Base-by-base conservation (phyloP, 768 basidiomycete genomes). In the Tulasnella sp. region DNA sequence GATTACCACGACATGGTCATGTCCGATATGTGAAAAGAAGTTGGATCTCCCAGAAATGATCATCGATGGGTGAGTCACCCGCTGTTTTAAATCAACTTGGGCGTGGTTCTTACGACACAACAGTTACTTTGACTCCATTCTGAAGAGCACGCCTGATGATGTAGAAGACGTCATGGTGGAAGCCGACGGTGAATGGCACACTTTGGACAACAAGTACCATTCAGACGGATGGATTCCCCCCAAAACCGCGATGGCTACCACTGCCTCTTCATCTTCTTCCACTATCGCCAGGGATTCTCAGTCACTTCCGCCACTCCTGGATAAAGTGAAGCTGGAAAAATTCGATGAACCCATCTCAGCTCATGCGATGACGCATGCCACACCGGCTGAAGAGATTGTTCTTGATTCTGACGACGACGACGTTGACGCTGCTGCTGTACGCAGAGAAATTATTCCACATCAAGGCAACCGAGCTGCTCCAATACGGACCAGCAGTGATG, bases 141-240 rank as follows among this genome's bases (percentile, higher is more conserved):
- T 98, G 64, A 79, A 80, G 62, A 70, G 75, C 25, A 87, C 84
- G 2, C 77, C 86, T 0, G 86, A 92, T 21, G 74, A 73, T 51
- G 81, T 89, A 11, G 96, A 99, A 49, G 88, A 96, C 62, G 91
- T 99, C 23, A 77, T 94, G 55, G 82, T 99, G 14, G 94, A 99
- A 68, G 80, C 89, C 4, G 83, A 94, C 66, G 93, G 91, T 1
- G 84, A 93, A 67, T 99, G 96, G 96, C 93, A 96, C 67, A 91
- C 91, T 0, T 72, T 78, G 15, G 91, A 98, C 69, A 77, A 85
- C 71, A 89, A 85, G 69, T 85, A 78, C 64, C 90, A 79, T 1
- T 91, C 88, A 17, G 63, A 71, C 1, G 71, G 68, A 29, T 96
- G 92, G 91, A 79, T 75, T 27, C 34, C 40, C 8, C 45, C 50